phyloP scores from a whole-genome alignment of 768 basidiomycete genomes.

The Pleurotus djamor region DNA sequence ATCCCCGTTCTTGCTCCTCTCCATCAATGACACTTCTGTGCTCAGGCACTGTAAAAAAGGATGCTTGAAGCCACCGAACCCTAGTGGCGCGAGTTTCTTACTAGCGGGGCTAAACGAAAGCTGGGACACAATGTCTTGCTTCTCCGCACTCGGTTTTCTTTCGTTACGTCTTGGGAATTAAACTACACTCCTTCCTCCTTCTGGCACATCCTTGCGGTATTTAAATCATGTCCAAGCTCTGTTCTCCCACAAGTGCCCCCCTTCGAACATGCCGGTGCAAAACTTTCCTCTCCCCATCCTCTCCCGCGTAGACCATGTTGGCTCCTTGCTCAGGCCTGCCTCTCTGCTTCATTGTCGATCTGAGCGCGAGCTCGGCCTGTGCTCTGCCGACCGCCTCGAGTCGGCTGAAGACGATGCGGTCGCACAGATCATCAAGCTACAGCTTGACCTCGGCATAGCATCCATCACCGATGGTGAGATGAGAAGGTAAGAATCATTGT shows the following conservation, averaged over 20 bases:
- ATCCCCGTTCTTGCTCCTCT: no score
- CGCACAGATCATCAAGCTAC: constrained; percentile 48
- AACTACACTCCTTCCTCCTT: not conserved
- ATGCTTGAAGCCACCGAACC: no score
- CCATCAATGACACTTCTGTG: no score
- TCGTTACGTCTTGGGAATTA: not conserved
- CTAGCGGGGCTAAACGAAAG: no score
- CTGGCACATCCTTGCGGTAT: not conserved
- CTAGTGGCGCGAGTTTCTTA: no score
- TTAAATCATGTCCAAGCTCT: not conserved
- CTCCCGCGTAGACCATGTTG: constrained; percentile 57
- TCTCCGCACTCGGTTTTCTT: not conserved
- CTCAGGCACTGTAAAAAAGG: no score
- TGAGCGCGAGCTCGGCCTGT: constrained; percentile 38
- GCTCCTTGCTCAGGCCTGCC: constrained; percentile 55
- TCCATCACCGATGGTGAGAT: constrained; percentile 66
- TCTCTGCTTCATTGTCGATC: constrained; percentile 46
- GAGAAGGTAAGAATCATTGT: constrained; percentile 25
- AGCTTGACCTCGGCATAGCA: constrained; percentile 52
- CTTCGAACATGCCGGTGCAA: constrained; percentile 15
- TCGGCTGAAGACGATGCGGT: constrained; percentile 52
- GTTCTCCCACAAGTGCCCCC: not conserved
- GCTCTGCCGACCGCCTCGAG: constrained; percentile 28
- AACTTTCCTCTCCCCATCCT: constrained; percentile 27
- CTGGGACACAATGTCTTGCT: no score